These are phyloP conservation scores for Scutellaria baicalensis DNA, from an alignment of 257 asterid genomes.

Conservation along the genomic window DNA sequence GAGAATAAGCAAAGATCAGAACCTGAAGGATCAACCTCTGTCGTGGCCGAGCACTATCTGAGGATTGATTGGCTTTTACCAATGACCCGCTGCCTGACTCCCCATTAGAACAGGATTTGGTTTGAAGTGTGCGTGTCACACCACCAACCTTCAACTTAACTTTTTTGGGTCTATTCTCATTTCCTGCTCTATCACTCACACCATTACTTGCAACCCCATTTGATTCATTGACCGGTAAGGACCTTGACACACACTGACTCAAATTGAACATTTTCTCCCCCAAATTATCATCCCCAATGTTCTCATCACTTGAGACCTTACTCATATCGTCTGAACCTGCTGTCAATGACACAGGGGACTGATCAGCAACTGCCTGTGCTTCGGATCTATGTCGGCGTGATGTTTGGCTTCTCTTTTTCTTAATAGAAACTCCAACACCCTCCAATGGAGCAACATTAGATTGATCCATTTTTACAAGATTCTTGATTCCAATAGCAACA, in stretches of 20 bases:
- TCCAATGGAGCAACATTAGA: constrained; percentile 44
- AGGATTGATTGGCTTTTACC: constrained; percentile 39
- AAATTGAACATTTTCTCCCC: constrained; percentile 70
- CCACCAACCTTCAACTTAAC: constrained; percentile 93
- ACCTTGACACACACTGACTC: constrained; percentile 74
- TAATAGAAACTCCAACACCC: constrained; percentile 33
- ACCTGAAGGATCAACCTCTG: constrained; percentile 58
- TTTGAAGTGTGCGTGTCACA: constrained; percentile 65
- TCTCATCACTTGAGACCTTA: constrained; percentile 72
- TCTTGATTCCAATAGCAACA: constrained; percentile 1
- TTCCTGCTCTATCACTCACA: constrained; percentile 35
- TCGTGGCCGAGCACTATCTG: constrained; percentile 40
- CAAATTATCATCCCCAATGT: constrained; percentile 43
- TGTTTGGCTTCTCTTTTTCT: constrained; percentile 72
- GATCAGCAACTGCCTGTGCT: constrained; percentile 42
- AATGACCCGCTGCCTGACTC: constrained; percentile 40
- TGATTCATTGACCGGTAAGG: constrained; percentile 35
- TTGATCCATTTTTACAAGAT: constrained; percentile 49
- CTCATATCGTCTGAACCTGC: constrained; percentile 56
- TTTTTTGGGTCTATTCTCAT: constrained; percentile 58
- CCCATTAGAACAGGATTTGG: constrained; percentile 54
- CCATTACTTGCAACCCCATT: constrained; percentile 30
- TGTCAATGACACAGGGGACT: constrained; percentile 41
- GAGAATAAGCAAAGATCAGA: constrained; percentile 5
- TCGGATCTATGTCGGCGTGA: constrained; percentile 74